Evolutionary conservation across 2,329 filamentous ascomycete genomes (phyloP).

Genomic region (Aureobasidium pullulans): DNA sequence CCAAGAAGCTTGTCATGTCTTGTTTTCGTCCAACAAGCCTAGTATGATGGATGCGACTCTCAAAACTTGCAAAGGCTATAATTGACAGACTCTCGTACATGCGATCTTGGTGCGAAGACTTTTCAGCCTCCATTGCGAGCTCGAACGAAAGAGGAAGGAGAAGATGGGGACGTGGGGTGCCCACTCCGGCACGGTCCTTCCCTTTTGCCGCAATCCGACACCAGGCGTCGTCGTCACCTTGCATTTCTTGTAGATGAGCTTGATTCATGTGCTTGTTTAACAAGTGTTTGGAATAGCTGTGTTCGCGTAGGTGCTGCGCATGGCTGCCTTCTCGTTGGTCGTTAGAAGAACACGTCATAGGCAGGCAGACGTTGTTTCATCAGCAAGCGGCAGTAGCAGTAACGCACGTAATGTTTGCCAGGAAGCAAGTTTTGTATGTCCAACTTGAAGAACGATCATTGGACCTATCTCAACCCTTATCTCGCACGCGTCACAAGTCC

Average conservation of each 20-base stretch:
- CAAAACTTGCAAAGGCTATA: too few relatives aligned
- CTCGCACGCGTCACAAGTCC: conserved; percentile 2
- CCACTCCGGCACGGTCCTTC: neutral
- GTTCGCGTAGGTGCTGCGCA: neutral
- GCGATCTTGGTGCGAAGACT: too few relatives aligned
- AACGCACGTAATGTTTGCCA: conserved; percentile 4
- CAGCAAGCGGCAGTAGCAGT: neutral
- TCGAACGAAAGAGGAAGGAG: neutral
- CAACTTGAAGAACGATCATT: neutral
- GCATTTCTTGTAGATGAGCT: conserved; percentile 1
- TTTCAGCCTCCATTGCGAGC: too few relatives aligned
- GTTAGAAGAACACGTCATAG: neutral
- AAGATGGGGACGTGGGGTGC: neutral
- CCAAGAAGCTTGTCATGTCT: conserved; percentile 1
- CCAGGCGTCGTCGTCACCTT: neutral
- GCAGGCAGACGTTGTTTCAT: neutral
- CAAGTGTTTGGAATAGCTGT: neutral
- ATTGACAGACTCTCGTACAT: too few relatives aligned
- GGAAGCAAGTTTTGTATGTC: neutral
- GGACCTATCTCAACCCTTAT: neutral
- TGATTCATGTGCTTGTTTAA: conserved; percentile 2
- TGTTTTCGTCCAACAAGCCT: neutral
- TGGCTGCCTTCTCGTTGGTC: neutral
- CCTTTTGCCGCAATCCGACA: neutral
- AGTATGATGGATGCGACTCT: too few relatives aligned